phyloP scores from a whole-genome alignment of 805 yeast genomes.

The Hanseniaspora guilliermondii region DNA sequence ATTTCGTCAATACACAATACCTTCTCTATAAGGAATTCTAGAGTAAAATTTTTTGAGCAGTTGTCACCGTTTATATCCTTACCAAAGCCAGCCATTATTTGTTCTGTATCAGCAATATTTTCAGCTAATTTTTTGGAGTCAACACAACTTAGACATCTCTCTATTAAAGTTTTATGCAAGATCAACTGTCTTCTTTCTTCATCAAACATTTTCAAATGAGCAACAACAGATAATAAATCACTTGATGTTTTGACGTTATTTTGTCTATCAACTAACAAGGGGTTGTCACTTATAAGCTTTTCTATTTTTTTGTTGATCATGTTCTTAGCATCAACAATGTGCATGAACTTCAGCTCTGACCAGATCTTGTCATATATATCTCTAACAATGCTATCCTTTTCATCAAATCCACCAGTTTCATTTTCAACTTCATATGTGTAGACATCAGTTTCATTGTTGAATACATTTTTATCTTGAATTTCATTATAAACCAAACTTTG shows the following conservation, averaged over 20 bases:
- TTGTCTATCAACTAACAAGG: slow-evolving; percentile 57
- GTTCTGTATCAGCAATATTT: slow-evolving; percentile 68
- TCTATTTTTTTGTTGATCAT: slow-evolving; percentile 44
- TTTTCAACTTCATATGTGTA: slow-evolving; percentile 46
- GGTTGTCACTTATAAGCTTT: slow-evolving; percentile 58
- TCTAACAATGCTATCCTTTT: slow-evolving; percentile 38
- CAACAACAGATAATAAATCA: slow-evolving; percentile 65
- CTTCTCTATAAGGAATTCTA: slow-evolving; percentile 40
- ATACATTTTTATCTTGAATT: slow-evolving; percentile 27
- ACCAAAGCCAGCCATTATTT: slow-evolving; percentile 64
- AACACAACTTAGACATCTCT: slow-evolving; percentile 51
- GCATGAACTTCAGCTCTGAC: slow-evolving; percentile 57
- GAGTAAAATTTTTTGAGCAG: slow-evolving; percentile 36
- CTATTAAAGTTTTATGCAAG: slow-evolving; percentile 48
- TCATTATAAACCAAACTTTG: slow-evolving; percentile 86
- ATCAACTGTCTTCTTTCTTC: slow-evolving; percentile 51
- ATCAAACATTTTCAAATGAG: slow-evolving; percentile 54
- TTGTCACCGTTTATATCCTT: slow-evolving; percentile 53
- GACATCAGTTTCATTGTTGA: slow-evolving; percentile 32
- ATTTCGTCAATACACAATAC: slow-evolving; percentile 39
- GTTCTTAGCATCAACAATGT: slow-evolving; percentile 63
- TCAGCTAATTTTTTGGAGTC: slow-evolving; percentile 50
- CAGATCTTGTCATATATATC: slow-evolving; percentile 55
- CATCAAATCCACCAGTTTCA: slow-evolving; percentile 36
- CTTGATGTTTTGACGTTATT: slow-evolving; percentile 47